Evolutionary conservation across 257 asterid genomes (phyloP).

Genomic region (Przewalskia tangutica): DNA sequence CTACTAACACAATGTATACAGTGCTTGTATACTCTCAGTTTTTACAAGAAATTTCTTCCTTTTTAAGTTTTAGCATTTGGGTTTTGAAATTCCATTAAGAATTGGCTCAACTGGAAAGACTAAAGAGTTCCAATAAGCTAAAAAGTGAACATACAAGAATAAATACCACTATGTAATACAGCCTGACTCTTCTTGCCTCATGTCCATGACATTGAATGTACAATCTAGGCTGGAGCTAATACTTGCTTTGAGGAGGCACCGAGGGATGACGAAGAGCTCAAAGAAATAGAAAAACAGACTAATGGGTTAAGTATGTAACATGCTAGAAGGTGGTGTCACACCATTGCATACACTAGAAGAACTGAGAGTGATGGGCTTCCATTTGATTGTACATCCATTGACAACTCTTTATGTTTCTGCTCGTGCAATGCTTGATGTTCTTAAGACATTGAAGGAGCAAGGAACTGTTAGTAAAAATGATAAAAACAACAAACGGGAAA

Average conservation of each 20-base stretch:
- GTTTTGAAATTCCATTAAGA: not conserved
- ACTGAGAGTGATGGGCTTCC: constrained; percentile 13
- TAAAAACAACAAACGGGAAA: no score
- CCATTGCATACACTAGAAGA: constrained; percentile 18
- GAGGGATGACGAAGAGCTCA: constrained; percentile 11
- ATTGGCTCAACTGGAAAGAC: not conserved
- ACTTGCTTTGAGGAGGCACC: constrained; percentile 18
- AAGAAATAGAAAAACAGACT: constrained; percentile 4
- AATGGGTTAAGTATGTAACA: constrained; percentile 8
- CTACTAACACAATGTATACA: no score
- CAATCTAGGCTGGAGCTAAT: constrained; percentile 15
- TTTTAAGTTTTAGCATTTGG: no score
- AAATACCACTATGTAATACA: not conserved
- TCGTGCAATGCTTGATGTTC: constrained; percentile 12
- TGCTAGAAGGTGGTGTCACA: constrained; percentile 15
- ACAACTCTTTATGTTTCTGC: constrained; percentile 14
- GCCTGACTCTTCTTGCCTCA: not conserved
- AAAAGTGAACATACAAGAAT: not conserved
- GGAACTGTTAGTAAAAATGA: constrained; percentile 15
- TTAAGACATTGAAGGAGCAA: constrained; percentile 8
- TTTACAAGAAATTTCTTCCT: no score
- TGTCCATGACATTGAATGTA: not conserved
- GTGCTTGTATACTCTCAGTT: no score
- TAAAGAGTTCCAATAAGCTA: not conserved
- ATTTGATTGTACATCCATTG: constrained; percentile 13